Conservation (phyloP, 306 rosid genomes). For the Ziziphus jujuba region DNA sequence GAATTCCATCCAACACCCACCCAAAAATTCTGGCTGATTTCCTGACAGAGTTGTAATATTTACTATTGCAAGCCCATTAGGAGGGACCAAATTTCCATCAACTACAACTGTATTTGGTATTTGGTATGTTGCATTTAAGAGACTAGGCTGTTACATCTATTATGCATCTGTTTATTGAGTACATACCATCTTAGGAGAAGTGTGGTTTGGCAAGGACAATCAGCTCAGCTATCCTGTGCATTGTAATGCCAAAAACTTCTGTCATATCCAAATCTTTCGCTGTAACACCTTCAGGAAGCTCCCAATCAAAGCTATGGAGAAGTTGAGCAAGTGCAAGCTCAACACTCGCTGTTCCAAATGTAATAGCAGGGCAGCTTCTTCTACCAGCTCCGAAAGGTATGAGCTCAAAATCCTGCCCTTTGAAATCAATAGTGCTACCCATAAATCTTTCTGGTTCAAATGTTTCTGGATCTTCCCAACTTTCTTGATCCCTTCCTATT, state of each 20-base stretch:
- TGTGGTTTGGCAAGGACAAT: conserved; percentile 47
- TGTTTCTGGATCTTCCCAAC: conserved; percentile 55
- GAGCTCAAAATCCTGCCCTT: conserved; percentile 56
- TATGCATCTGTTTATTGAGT: conserved; percentile 7
- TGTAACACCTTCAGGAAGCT: conserved; percentile 52
- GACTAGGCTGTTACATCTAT: background rate
- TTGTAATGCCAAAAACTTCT: conserved; percentile 65
- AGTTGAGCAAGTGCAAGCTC: conserved; percentile 75
- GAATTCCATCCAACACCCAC: too few relatives aligned
- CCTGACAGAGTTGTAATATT: too few relatives aligned
- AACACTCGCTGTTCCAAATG: conserved; percentile 38
- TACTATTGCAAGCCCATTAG: too few relatives aligned
- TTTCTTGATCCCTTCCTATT: conserved; percentile 55
- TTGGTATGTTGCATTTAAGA: too few relatives aligned
- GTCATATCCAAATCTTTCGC: conserved; percentile 54
- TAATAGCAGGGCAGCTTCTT: conserved; percentile 62
- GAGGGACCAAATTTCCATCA: too few relatives aligned
- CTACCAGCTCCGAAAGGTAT: conserved; percentile 76
- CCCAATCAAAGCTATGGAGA: conserved; percentile 65
- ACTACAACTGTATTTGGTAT: too few relatives aligned
- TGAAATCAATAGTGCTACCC: conserved; percentile 50
- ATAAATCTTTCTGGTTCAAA: conserved; percentile 67
- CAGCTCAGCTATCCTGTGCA: conserved; percentile 54
- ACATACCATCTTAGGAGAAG: conserved; percentile 19
- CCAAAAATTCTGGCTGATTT: too few relatives aligned